Evolutionary conservation across 495 filamentous ascomycete species (phyloP), one percentile per base, ranked within the genome.

Genomic region (Poronia punctata): DNA sequence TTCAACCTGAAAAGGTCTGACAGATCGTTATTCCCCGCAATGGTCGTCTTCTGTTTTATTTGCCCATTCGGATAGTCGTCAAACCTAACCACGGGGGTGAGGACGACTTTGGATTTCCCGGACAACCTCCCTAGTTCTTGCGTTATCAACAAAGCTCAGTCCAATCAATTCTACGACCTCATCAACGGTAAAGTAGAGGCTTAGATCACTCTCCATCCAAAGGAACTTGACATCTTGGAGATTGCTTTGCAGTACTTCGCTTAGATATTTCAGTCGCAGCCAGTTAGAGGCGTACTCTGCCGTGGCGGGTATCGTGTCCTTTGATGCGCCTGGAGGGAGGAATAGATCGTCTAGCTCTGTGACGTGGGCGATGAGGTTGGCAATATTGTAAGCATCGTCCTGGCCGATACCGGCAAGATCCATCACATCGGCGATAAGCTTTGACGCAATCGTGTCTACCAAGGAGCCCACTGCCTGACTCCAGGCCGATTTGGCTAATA

Each of bases 121-220:
- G 38, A 95, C 80, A 16, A 84, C 82, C 50, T 76, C 79, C 54
- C 83, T 75, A 31, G 88, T 77, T 52, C 84, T 66, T 18, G 82
- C 72, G 52, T 84, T 88, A 58, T 95, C 90, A 40, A 89, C 88
- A 67, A 99, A 99, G 56, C 94, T 74, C 11, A 87, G 80, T 48
- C 81, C 70, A 33, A 99, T 83, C 62, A 99, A 51, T 49, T 97
- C 92, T 14, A 94, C 68, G 26, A 97, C 76, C 66, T 96, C 92
- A 29, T 85, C 86, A 3, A 68, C 69, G 11, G 80, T 77, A 59
- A 95, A 95, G 47, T 93, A 87, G 40, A 92, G 51, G 51, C 80
- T 80, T 37, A 96, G 60, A 52, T 88, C 85, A 32, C 85, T 85
- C 52, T 96, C 88, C 31, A 78, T 67, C 86, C 88, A 97, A 35